phyloP scores from a whole-genome alignment of 768 basidiomycete species.

The Lyophyllum shimeji region DNA sequence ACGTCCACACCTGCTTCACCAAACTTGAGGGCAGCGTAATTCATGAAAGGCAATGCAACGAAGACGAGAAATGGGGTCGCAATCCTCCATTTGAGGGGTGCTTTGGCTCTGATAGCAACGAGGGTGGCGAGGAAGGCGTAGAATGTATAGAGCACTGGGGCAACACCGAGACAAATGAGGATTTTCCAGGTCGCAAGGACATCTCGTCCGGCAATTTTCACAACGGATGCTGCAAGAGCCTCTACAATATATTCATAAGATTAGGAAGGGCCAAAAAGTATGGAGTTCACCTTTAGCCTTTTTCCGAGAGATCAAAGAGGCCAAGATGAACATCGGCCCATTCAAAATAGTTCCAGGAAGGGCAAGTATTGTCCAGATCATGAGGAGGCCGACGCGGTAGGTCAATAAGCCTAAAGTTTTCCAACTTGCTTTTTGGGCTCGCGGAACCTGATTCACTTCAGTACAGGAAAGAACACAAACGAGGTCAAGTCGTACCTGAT shows the following conservation, averaged over 20 bases:
- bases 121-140: slow-evolving; percentile 81
- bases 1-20: slow-evolving; percentile 98
- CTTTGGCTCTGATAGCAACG: slow-evolving; percentile 65
- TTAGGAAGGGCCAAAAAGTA: background rate
- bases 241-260: slow-evolving; percentile 44
- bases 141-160: slow-evolving; percentile 80
- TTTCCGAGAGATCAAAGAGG: slow-evolving; percentile 80
- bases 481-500: slow-evolving; percentile 57
- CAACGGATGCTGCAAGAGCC: slow-evolving; percentile 92
- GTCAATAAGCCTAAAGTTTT: slow-evolving; percentile 81
- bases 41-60: slow-evolving; percentile 79
- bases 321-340: slow-evolving; percentile 89
- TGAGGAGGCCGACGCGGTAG: slow-evolving; percentile 77
- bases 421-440: slow-evolving; percentile 83
- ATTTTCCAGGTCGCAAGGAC: slow-evolving; percentile 99
- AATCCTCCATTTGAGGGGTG: slow-evolving; percentile 61
- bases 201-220: slow-evolving; percentile 94
- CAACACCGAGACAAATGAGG: slow-evolving; percentile 87
- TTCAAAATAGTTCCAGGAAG: slow-evolving; percentile 91
- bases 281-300: slow-evolving; percentile 77
- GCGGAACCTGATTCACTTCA: slow-evolving; percentile 61
- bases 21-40: slow-evolving; percentile 92
- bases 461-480: background rate
- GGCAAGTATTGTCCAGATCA: slow-evolving; percentile 81
- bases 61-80: slow-evolving; percentile 80